Base-by-base conservation (phyloP, 169 alveolate species). In the Cryptosporidium sp. region DNA sequence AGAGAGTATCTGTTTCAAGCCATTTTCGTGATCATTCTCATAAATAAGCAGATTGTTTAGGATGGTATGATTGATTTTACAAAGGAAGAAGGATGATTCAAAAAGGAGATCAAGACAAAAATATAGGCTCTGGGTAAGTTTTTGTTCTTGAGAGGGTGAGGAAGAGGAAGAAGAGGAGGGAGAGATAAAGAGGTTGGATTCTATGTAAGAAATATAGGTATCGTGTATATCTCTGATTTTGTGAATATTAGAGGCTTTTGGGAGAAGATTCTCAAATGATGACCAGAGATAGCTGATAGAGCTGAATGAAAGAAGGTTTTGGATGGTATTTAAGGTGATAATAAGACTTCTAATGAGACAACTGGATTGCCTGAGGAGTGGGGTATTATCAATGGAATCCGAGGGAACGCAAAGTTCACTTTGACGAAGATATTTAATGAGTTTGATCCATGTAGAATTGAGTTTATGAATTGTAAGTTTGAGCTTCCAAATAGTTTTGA, bases 281-380 rank as follows among this genome's bases (percentile, higher is more conserved):
- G 69, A 26, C 89, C 89, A 80, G 14, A 80, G 68, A 29, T 31
- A 39, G 26, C 42, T 48, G 14, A 80, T 65, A 35, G 89, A 80
- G 21, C 58, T 56, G 70, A 80, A 80, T 3, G 58, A 35, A 29
- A 62, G 48, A 7, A 62, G 48, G 53, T 48, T 67, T 29, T 44
- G 29, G n/a, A 80, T 80, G 5, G 62, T 29, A 10, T 39, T 60
- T 9, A 80, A 37, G 8, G 75, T 33, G 21, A 80, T 60, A 7
- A 80, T 60, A 12, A 80, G 69, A 23, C 65, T 62, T 65, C 89
- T 61, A 23, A 65, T 45, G 12, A 80, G 45, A 44, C 75, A 62
- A 51, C 65, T 35, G 53, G 80, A 23, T 18, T 80, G 35, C 10
- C 75, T 58, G 44, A 80, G 56, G 12, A 80, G 67, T 8, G 67